A percentile compares a stretch with the other conserved stretches of the same genome.
Evolutionary conservation across 2,329 filamentous ascomycete genomes (phyloP).

Genomic region (Neonectria faginata): DNA sequence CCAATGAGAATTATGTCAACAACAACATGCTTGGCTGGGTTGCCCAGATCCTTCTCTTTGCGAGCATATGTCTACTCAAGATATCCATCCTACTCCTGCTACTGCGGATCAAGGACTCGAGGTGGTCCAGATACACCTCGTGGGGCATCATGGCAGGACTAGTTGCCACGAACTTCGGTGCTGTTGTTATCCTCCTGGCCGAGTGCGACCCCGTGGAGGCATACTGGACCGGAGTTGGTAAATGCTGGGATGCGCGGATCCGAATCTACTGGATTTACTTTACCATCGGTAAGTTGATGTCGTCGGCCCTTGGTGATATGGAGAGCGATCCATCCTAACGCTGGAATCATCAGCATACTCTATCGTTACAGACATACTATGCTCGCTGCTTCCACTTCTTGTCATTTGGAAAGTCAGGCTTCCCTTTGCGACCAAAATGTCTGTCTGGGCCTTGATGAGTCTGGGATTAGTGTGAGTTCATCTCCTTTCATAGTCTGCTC

Average conservation of each 20-base stretch:
- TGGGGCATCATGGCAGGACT: slow-evolving; percentile 49
- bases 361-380: slow-evolving; percentile 35
- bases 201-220: slow-evolving; percentile 48
- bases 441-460: slow-evolving; percentile 50
- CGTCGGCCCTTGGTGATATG: not conserved
- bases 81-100: slow-evolving; percentile 56
- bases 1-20: slow-evolving; percentile 46
- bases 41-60: slow-evolving; percentile 56
- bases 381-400: slow-evolving; percentile 45
- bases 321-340: not conserved
- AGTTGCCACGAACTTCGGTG: slow-evolving; percentile 48
- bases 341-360: slow-evolving; percentile 25
- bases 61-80: slow-evolving; percentile 55
- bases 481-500: not conserved
- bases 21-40: slow-evolving; percentile 55
- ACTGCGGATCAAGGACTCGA: slow-evolving; percentile 55
- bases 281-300: slow-evolving; percentile 42
- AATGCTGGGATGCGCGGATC: slow-evolving; percentile 48
- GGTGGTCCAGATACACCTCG: slow-evolving; percentile 46
- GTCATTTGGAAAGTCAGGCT: slow-evolving; percentile 51
- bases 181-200: slow-evolving; percentile 49
- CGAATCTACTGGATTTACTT: slow-evolving; percentile 51
- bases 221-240: slow-evolving; percentile 48
- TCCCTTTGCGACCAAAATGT: slow-evolving; percentile 47
- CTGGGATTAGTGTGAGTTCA: slow-evolving; percentile 42